Base-by-base conservation (phyloP, 1,139 yeast genomes). In the Scheffersomyces cryptocercus region DNA sequence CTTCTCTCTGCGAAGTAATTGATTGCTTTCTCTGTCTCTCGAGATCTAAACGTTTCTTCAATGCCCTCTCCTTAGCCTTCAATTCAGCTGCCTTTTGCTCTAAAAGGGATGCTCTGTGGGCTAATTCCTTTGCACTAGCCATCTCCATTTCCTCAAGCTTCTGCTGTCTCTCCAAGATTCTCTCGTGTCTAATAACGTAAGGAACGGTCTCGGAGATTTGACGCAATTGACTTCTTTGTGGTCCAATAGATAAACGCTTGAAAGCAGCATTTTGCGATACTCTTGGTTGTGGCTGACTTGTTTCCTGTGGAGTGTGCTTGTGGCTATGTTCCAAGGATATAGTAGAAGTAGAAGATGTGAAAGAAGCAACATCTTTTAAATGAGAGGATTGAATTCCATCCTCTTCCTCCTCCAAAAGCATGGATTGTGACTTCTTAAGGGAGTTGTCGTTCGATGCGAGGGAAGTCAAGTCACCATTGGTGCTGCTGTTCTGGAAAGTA, bases 141-240 rank as follows among this genome's bases (percentile, higher is more conserved):
- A 84, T 83, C 60, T 86, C 95, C 68, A 86, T 68, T 56, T 86
- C 89, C 58, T 86, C 91, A 48, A 86, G 68, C 64, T 84, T 85
- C 47, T 83, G 88, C 58, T 86, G 91, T 62, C 88, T 83, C 46
- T 85, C 85, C 52, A 83, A 68, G 44, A 85, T 77, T 48, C 87
- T 76, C 61, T 86, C 93, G 60, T 86, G 93, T 59, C 88, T 79
- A 50, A 86, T 70, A 31, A 85, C 86, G 53, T 86, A 86, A 29
- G 95, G 95, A 28, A 86, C 88, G 2, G 93, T 86, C 59, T 85
- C 93, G 31, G 90, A 83, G 44, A 86, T 82, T 60, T 83, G 86
- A 60, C 95, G 77, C 53, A 86, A 70, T 63, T 85, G 88, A 53
- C 75, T 76, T 49, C 88, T 77, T 55, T 85, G 86, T 6, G 84